Percentiles rank a stretch among this genome's conserved stretches.
Evolutionary conservation across 371 early-diverging fungal genomes (phyloP).

Genomic region (Mucor mucedo): DNA sequence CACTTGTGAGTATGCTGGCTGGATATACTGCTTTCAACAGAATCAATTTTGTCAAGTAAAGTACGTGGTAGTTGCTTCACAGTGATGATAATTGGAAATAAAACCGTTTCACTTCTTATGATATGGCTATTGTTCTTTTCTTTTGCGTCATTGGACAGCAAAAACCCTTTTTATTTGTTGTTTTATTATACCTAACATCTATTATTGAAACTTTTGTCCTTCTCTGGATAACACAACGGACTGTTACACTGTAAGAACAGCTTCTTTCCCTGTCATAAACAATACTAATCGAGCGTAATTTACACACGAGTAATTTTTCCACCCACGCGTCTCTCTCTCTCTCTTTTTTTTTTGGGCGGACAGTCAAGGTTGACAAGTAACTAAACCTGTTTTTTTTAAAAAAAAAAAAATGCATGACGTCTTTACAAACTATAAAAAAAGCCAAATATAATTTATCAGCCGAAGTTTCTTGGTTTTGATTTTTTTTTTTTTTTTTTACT

Average conservation of each 20-base stretch:
- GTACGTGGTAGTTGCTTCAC: slow-evolving; percentile 49
- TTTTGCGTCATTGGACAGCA: slow-evolving; percentile 63
- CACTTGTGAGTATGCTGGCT: slow-evolving; percentile 10
- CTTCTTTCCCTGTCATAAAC: too few species aligned
- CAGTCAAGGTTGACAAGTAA: too few species aligned
- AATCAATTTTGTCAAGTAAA: slow-evolving; percentile 36
- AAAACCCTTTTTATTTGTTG: not conserved
- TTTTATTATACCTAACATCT: slow-evolving; percentile 60
- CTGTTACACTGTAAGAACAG: too few species aligned
- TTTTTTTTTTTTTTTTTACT: slow-evolving; percentile 8
- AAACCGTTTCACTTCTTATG: slow-evolving; percentile 66
- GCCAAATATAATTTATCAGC: slow-evolving; percentile 26
- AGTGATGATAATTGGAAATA: slow-evolving; percentile 68
- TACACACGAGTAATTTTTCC: too few species aligned
- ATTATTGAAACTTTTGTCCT: too few species aligned
- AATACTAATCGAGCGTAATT: too few species aligned
- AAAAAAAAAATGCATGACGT: too few species aligned
- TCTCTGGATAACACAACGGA: too few species aligned
- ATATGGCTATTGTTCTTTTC: slow-evolving; percentile 71
- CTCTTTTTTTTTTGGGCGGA: too few species aligned
- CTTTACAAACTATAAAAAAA: too few species aligned
- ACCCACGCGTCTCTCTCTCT: too few species aligned
- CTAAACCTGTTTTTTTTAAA: too few species aligned
- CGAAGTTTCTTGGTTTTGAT: not conserved
- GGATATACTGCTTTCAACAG: slow-evolving; percentile 34